A percentile compares a stretch with the other conserved stretches of the same genome.
phyloP scores from a whole-genome alignment of 2,329 filamentous ascomycete species.

The Xylariaceae sp. region DNA sequence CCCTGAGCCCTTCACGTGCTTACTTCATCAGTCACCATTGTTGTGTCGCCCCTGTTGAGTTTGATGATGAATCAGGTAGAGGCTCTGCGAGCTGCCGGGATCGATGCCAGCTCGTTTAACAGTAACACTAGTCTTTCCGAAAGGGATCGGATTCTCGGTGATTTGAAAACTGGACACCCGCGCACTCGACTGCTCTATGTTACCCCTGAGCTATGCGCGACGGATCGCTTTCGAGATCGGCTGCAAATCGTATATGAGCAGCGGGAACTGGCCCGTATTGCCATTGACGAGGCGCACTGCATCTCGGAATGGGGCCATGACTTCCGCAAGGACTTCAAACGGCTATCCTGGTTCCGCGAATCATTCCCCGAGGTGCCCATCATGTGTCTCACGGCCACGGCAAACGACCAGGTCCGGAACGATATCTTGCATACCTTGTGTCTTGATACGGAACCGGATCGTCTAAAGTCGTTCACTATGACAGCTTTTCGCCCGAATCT shows the following conservation, averaged over 20 bases:
- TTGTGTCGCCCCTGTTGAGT: conserved; percentile 81
- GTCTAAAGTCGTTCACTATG: conserved; percentile 72
- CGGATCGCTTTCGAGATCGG: conserved; percentile 68
- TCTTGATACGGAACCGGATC: conserved; percentile 53
- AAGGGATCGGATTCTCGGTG: conserved; percentile 64
- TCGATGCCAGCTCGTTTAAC: conserved; percentile 82
- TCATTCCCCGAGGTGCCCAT: conserved; percentile 81
- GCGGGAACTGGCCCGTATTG: conserved; percentile 78
- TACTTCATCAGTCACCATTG: conserved; percentile 45
- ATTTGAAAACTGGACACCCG: conserved; percentile 84
- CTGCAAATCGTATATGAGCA: conserved; percentile 71
- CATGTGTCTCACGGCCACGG: conserved; percentile 89
- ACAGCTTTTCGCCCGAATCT: conserved; percentile 79
- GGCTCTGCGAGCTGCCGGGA: conserved; percentile 65
- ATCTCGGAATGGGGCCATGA: conserved; percentile 98
- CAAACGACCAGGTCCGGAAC: conserved; percentile 71
- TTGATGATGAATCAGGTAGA: conserved; percentile 96
- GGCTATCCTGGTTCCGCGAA: conserved; percentile 77
- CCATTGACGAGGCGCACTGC: conserved; percentile 92
- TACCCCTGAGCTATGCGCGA: conserved; percentile 81
- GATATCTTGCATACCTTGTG: conserved; percentile 76
- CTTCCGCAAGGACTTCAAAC: conserved; percentile 88
- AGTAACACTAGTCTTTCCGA: conserved; percentile 66
- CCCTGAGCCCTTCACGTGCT: not conserved
- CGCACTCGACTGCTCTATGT: conserved; percentile 81